phyloP scores from a whole-genome alignment of 495 filamentous ascomycete species.

The Podospora didyma region DNA sequence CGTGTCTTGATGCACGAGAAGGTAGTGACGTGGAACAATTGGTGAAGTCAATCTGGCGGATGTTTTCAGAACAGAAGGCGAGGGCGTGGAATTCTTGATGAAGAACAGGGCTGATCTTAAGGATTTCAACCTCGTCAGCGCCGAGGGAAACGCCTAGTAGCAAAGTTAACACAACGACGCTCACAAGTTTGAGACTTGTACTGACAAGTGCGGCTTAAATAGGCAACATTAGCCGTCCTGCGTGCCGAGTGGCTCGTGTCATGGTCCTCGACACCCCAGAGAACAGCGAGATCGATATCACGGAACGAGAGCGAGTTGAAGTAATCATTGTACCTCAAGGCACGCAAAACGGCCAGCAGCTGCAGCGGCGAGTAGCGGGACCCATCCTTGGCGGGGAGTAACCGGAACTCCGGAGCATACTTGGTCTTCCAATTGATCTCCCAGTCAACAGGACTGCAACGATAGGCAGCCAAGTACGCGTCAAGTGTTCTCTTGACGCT shows the following conservation, averaged over 20 bases:
- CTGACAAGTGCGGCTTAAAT: conserved; percentile 29
- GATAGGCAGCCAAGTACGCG: conserved; percentile 79
- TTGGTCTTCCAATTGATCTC: conserved; percentile 71
- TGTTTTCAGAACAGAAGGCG: conserved; percentile 39
- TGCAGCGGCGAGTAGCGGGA: conserved; percentile 67
- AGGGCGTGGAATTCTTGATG: conserved; percentile 48
- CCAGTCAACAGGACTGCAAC: conserved; percentile 72
- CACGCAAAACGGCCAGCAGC: conserved; percentile 78
- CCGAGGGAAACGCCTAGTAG: conserved; percentile 22
- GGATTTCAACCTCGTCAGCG: conserved; percentile 31
- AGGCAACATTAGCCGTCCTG: conserved; percentile 24
- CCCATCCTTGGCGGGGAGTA: conserved; percentile 63
- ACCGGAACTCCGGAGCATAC: conserved; percentile 76
- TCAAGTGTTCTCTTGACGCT: conserved; percentile 79
- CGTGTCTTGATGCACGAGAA: neutral
- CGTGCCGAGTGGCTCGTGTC: neutral
- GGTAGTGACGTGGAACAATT: conserved; percentile 26
- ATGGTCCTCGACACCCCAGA: conserved; percentile 32
- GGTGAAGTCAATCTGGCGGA: conserved; percentile 41
- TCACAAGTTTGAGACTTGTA: neutral
- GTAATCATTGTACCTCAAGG: conserved; percentile 87
- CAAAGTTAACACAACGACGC: too few relatives aligned
- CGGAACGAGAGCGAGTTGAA: conserved; percentile 83
- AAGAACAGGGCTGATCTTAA: conserved; percentile 35
- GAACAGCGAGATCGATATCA: conserved; percentile 57